Evolutionary conservation across 83 land plant genomes (phyloP), one percentile per base, ranked within the genome.

Genomic region (Larix sibirica): DNA sequence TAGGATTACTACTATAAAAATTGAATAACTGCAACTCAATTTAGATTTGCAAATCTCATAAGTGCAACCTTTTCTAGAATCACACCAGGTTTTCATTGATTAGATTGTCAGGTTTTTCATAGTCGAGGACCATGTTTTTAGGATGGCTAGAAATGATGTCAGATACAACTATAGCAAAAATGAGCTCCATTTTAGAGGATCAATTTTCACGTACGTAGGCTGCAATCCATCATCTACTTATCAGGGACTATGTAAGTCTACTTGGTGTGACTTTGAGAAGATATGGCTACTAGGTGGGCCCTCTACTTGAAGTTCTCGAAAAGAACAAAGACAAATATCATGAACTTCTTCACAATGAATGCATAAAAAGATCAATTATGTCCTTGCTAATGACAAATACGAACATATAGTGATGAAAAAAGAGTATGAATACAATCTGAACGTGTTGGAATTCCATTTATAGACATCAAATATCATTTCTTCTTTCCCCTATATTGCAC

Each of bases 171-270:
- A 90, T 97, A 9, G 88, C 89, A 20, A 95, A 90, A 83, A 94
- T 97, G 98, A 90, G 89, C 31, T 91, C 94, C 3, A 95, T 97
- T 6, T 73, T 97, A 31, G 98, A 97, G 84, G 99, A 96, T 71
- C 99, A 97, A 85, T 95, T 97, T 81, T 97, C 97, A 6, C 82
- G 98, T 50, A 95, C 94, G 96, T 96, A 95, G 85, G 90, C 93
- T 20, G 96, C 99, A 10, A 95, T 88, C 81, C 95, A 95, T 81
- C 81, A 95, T 71, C 89, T 97, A 44, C 81, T 97, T 68, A 97
- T 97, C 61, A 95, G 94, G 95, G 97, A n/a, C n/a, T n/a, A n/a
- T n/a, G n/a, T n/a, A n/a, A n/a, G n/a, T n/a, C n/a, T n/a, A n/a
- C n/a, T n/a, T n/a, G n/a, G n/a, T n/a, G n/a, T n/a, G n/a, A n/a